Evolutionary conservation across 306 rosid genomes (phyloP), one percentile per base, ranked within the genome.

Genomic region (Morella rubra): DNA sequence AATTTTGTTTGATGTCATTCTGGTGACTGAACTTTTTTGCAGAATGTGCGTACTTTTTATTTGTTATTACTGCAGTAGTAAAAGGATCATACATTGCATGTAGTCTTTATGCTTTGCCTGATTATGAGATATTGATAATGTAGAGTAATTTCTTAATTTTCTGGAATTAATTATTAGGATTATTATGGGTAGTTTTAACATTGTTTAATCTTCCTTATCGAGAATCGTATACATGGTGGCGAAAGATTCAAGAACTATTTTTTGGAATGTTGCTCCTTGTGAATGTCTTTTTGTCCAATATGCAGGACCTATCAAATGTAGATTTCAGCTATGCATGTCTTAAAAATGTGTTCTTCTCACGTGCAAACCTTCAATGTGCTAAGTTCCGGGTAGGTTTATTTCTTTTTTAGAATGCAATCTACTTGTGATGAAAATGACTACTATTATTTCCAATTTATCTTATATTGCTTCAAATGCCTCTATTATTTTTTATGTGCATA

Each of bases 301-400:
- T 79, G 85, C 96, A 94, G 98, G 98, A 94, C 73, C 79, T 94
- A 20, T 94, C 97, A 73, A 58, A 1, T 49, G 97, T 89, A 71
- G 98, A 94, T 87, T 94, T 94, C 86, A 92, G 98, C 84, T 85
- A 84, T 86, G 98, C 97, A n/a, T 90, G 97, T 79, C 89, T 92
- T 83, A 92, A 79, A 81, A 89, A 86, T 70, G 97, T 94, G 62
- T 94, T 92, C 84, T 92, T 94, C 81, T 90, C 97, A 75, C 88
- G 93, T 58, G 97, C 97, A 87, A 80, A 92, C 85, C 97, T 92
- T 75, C 96, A 84, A 1, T 86, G 89, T 77, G 97, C 98, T 72
- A 92, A 92, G 84, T 94, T 94, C 85, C 91, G 89, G 89, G 98
- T 94, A 77, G 78, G 97, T 78, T 42, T 81, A 54, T 62, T 82